Evolutionary conservation across 768 basidiomycete genomes (phyloP), one percentile per base, ranked within the genome.

Genomic region (Calocybe gangraenosa): DNA sequence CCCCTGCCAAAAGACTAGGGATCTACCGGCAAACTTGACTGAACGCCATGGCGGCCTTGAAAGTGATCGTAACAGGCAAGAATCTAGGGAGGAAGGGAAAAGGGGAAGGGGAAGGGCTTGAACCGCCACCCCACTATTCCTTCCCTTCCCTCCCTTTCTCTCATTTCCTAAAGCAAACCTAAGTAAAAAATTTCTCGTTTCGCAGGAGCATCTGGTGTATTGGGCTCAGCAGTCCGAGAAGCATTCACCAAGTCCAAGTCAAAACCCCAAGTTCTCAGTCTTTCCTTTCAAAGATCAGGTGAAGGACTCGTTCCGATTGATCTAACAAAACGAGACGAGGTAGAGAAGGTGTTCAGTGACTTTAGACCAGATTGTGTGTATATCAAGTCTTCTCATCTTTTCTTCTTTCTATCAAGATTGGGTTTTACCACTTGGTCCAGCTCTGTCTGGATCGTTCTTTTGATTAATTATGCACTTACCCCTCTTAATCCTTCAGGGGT

Each of bases 201-300:
- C 37, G 14, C 65, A 93, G 93, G 93, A 51, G 93, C 93, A 45
- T 94, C 92, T 28, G 95, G 95, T 21, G 78, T 97, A 7, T 78
- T 98, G 9, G 95, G 95, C 8, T 71, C 84, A 6, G 89, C 89
- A 0, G 79, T 95, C 7, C 78, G 76, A 59, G 59, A 69, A 19
- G 81, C 85, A 2, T 92, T 93, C 71, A 68, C 71, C 30, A 55
- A 52, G 18, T 50, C 56, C 15, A 47, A 48, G 15, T 57, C 66
- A 45, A 47, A 48, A 15, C 58, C 66, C 45, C 66, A 75, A 52
- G 77, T 86, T 35, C 65, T 84, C 42, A 84, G 84, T 1, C 75
- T 94, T n/a, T 84, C 87, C 3, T 73, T 83, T 63, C 80, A 86
- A 10, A 80, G 87, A 50, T 65, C 80, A 2, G 74, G 68, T 3